Conservation (phyloP, 139 green algal genomes). For the Haematococcus lacustris region DNA sequence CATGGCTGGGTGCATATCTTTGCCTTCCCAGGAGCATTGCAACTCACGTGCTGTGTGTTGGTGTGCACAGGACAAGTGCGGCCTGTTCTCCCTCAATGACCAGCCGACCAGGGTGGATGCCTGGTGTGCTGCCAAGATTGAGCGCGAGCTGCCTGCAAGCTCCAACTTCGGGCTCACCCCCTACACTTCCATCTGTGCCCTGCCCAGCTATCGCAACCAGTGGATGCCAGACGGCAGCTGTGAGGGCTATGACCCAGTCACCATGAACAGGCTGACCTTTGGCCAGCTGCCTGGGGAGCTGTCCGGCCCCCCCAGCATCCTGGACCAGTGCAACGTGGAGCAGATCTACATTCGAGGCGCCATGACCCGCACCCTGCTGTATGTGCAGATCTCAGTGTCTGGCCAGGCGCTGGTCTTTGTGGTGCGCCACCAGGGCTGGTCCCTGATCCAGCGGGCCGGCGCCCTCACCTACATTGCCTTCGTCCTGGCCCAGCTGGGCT, state of each 20-base stretch:
- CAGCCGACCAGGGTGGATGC: constrained; percentile 12
- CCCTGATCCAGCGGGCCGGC: constrained; percentile 46
- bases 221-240: too few species aligned
- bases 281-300: too few species aligned
- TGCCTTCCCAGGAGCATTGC: too few species aligned
- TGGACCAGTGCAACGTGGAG: constrained; percentile 67
- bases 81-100: constrained; percentile 53
- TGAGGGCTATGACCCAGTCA: too few species aligned
- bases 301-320: too few species aligned
- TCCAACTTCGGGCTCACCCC: too few species aligned
- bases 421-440: constrained; percentile 54
- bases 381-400: constrained; percentile 57
- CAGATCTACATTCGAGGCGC: constrained; percentile 63
- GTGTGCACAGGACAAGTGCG: constrained; percentile 26
- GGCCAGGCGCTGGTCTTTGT: constrained; percentile 80
- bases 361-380: constrained; percentile 64
- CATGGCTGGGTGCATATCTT: too few species aligned
- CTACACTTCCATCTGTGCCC: too few species aligned
- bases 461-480: constrained; percentile 70
- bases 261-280: too few species aligned
- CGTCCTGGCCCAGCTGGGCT: constrained; percentile 49
- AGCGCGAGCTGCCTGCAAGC: not conserved
- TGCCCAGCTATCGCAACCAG: too few species aligned
- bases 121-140: constrained; percentile 33
- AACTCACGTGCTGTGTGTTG: too few species aligned